These are phyloP conservation scores for Pseudognaphalium luteoalbum DNA, from an alignment of 129 eudicot species.

Conservation along the genomic window DNA sequence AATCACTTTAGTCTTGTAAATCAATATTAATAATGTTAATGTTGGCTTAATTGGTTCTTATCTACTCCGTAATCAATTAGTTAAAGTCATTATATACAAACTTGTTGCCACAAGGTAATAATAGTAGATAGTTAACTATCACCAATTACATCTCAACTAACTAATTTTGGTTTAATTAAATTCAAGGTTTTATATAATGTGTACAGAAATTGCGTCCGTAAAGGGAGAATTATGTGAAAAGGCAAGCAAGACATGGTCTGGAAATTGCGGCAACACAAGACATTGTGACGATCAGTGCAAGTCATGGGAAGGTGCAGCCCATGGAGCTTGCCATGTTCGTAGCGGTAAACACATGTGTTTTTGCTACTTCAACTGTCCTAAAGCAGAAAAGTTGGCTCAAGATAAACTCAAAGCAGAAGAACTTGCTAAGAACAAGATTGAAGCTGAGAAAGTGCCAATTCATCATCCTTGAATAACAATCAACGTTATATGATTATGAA, in stretches of 20 bases:
- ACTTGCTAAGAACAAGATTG: not conserved
- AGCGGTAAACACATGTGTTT: not conserved
- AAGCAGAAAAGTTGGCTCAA: not conserved
- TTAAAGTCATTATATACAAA: no score
- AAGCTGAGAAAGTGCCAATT: not conserved
- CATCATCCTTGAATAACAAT: not conserved
- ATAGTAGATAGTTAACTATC: not conserved
- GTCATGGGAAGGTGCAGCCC: not conserved
- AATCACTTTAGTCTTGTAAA: not conserved
- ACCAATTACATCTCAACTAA: no score
- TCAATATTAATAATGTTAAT: no score
- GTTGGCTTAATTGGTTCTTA: no score
- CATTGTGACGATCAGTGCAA: not conserved
- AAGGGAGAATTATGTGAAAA: not conserved
- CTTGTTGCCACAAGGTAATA: not conserved
- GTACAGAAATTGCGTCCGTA: not conserved
- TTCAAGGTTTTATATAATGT: not conserved
- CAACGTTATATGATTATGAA: not conserved
- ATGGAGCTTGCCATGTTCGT: not conserved
- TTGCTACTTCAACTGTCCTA: not conserved
- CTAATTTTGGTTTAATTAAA: not conserved
- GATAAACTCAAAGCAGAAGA: not conserved
- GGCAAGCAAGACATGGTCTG: not conserved
- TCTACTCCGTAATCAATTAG: no score
- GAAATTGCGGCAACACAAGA: not conserved